Conservation (phyloP, 169 alveolate species). For the Amoebophrya sp. region DNA sequence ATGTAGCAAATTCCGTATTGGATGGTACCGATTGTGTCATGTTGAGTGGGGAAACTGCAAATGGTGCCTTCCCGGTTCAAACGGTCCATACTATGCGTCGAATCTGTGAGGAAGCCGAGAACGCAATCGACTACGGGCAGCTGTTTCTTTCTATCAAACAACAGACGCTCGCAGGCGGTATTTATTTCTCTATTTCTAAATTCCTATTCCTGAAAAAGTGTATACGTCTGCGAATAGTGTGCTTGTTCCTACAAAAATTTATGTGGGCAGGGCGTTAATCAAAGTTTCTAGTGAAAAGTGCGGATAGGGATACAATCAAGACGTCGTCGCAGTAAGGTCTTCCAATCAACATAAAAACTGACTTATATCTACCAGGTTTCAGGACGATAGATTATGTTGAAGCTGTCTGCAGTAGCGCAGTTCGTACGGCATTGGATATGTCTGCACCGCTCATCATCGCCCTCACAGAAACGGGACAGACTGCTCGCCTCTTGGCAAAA, state of each 20-base stretch:
- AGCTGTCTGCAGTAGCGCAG: conserved; percentile 62
- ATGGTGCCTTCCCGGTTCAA: conserved; percentile 72
- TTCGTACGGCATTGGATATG: conserved; percentile 56
- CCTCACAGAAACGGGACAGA: conserved; percentile 90
- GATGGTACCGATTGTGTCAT: conserved; percentile 98
- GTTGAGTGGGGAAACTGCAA: conserved; percentile 84
- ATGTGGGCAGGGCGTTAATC: too few relatives aligned
- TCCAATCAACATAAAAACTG: too few relatives aligned
- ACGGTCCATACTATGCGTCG: conserved; percentile 71
- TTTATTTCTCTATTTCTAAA: too few relatives aligned
- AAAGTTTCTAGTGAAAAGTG: neutral
- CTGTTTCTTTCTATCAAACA: too few relatives aligned
- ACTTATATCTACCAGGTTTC: too few relatives aligned
- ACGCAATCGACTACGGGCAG: conserved; percentile 62
- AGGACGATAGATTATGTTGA: conserved; percentile 53
- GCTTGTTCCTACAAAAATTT: too few relatives aligned
- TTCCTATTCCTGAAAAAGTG: too few relatives aligned
- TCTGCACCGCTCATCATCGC: conserved; percentile 77
- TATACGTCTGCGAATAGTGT: too few relatives aligned
- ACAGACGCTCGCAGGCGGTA: too few relatives aligned
- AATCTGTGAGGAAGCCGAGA: conserved; percentile 80
- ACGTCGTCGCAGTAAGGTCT: too few relatives aligned
- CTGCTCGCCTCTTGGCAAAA: conserved; percentile 61
- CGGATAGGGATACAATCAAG: conserved; percentile 30
- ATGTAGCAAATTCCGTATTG: conserved; percentile 96